Evolutionary conservation across 345 rosid species (phyloP).

Genomic region (Citrus reticulata): DNA sequence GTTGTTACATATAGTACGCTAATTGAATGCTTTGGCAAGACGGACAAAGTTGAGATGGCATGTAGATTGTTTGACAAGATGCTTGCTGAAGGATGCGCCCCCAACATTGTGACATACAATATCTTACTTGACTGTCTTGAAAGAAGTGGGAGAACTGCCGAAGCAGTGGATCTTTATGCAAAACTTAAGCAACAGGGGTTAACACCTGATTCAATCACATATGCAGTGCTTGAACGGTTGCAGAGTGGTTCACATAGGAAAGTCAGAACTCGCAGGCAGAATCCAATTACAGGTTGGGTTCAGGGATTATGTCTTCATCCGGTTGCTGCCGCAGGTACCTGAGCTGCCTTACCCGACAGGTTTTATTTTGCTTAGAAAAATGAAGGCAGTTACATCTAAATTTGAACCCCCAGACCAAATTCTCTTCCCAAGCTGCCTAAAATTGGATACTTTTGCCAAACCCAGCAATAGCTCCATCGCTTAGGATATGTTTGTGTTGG

Average conservation of each 20-base stretch:
- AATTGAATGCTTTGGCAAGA: constrained; percentile 93
- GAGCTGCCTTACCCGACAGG: neutral
- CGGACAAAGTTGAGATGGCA: constrained; percentile 87
- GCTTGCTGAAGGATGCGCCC: constrained; percentile 75
- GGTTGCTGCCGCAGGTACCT: neutral
- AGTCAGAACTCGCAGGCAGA: constrained; percentile 64
- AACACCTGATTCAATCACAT: constrained; percentile 83
- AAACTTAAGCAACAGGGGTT: constrained; percentile 77
- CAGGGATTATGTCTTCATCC: neutral
- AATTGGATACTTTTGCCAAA: neutral
- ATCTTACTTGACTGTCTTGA: constrained; percentile 86
- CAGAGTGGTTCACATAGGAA: constrained; percentile 70
- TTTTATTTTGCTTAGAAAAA: neutral
- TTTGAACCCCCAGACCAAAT: neutral
- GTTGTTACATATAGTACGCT: constrained; percentile 89
- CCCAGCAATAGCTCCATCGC: neutral
- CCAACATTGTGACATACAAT: constrained; percentile 85
- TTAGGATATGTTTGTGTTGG: too few species aligned
- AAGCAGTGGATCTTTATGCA: constrained; percentile 77
- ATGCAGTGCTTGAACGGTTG: constrained; percentile 65
- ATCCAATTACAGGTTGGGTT: constrained; percentile 91
- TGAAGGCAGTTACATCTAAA: neutral
- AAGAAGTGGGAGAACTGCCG: constrained; percentile 72
- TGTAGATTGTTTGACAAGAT: constrained; percentile 75
- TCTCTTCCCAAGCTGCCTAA: too few species aligned